These are phyloP conservation scores for Mortierella sp. DNA, from an alignment of 371 early-diverging fungal species.

Conservation along the genomic window DNA sequence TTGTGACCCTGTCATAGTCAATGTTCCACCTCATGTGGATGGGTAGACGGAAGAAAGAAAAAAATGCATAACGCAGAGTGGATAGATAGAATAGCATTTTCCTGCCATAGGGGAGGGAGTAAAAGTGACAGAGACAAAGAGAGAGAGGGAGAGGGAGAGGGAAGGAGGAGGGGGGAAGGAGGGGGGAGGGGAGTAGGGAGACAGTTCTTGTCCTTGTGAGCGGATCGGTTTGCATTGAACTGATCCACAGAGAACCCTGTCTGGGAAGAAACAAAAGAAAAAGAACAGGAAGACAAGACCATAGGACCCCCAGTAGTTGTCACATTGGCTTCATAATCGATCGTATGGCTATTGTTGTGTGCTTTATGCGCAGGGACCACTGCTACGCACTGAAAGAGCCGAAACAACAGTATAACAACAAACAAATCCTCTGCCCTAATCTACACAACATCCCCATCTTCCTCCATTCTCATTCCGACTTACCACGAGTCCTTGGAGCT, in stretches of 20 bases:
- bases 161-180: background rate
- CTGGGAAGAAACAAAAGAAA: no score
- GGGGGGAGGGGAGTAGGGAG: no score
- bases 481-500: constrained; percentile 50
- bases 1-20: no score
- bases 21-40: no score
- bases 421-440: background rate
- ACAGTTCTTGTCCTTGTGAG: no score
- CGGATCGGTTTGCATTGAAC: background rate
- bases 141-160: background rate
- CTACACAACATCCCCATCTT: background rate
- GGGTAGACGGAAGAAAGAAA: no score
- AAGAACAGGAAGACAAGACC: no score
- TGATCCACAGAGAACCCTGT: no score
- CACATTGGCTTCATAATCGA: background rate
- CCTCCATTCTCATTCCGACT: constrained; percentile 5
- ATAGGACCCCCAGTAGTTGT: no score
- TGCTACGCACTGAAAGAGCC: background rate
- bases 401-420: background rate
- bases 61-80: background rate
- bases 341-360: background rate
- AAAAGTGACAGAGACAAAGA: background rate
- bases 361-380: constrained; percentile 2
- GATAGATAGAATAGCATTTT: background rate
- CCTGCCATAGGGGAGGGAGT: no score